Evolutionary conservation across 2,329 filamentous ascomycete species (phyloP).

Genomic region (Tolypocladium inflatum): DNA sequence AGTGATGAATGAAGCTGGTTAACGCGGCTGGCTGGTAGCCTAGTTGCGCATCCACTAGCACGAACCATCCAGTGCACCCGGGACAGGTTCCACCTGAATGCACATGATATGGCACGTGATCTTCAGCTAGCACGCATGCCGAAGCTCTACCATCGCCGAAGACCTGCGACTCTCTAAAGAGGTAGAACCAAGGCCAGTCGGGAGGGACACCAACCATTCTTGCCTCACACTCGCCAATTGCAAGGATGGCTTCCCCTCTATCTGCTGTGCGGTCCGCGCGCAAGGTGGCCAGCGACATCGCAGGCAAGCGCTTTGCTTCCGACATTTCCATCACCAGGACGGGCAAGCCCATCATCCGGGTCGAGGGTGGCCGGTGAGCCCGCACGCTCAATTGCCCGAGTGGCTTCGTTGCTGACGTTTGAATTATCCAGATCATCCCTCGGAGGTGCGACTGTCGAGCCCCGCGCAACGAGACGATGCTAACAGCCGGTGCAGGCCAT

Average conservation of each 20-base stretch:
- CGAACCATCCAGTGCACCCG: not conserved
- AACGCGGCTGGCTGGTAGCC: conserved; percentile 31
- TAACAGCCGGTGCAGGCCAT: conserved; percentile 53
- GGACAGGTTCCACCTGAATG: not conserved
- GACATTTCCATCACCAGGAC: conserved; percentile 92
- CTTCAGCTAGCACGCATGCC: not conserved
- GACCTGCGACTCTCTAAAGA: conserved; percentile 7
- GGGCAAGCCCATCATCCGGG: conserved; percentile 86
- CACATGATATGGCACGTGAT: conserved; percentile 12
- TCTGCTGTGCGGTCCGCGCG: conserved; percentile 45
- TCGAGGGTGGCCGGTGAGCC: conserved; percentile 78
- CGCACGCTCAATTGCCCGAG: conserved; percentile 11
- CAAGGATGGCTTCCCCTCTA: conserved; percentile 47
- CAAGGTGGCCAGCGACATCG: conserved; percentile 34
- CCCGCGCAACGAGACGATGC: conserved; percentile 8
- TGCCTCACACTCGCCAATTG: conserved; percentile 13
- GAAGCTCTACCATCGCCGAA: conserved; percentile 8
- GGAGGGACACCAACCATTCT: conserved; percentile 18
- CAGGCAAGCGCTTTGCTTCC: conserved; percentile 49
- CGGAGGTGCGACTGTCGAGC: conserved; percentile 54
- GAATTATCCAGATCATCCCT: conserved; percentile 60
- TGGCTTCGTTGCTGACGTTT: conserved; percentile 16
- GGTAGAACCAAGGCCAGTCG: conserved; percentile 18
- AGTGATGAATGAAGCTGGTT: conserved; percentile 2
- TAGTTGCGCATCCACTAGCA: conserved; percentile 6